Evolutionary conservation across 2,329 filamentous ascomycete species (phyloP).

Genomic region (Aspergillus clavatus): DNA sequence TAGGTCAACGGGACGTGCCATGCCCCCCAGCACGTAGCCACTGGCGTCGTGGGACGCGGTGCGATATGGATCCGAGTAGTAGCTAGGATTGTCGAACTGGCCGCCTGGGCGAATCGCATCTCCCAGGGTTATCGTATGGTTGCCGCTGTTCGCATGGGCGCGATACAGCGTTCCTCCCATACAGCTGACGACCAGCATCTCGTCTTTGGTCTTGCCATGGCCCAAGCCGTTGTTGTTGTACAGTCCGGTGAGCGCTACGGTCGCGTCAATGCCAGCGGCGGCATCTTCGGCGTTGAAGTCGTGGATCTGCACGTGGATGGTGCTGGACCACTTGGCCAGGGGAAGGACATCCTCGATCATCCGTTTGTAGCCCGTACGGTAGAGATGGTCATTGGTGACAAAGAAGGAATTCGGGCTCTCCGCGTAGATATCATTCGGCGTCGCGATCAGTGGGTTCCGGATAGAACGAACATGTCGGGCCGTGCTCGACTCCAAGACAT

Average conservation of each 20-base stretch:
- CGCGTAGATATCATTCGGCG: constrained; percentile 57
- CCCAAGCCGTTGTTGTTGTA: constrained; percentile 56
- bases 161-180: constrained; percentile 47
- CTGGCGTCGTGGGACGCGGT: constrained; percentile 45
- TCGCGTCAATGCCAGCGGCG: constrained; percentile 38
- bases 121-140: constrained; percentile 37
- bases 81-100: constrained; percentile 55
- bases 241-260: constrained; percentile 43
- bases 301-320: constrained; percentile 43
- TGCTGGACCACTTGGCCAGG: constrained; percentile 46
- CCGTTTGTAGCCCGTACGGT: constrained; percentile 47
- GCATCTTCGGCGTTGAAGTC: constrained; percentile 21
- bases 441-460: constrained; percentile 49
- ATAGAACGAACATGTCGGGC: constrained; percentile 51
- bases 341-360: constrained; percentile 45
- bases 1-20: constrained; percentile 42
- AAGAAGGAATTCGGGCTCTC: constrained; percentile 47
- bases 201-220: constrained; percentile 39
- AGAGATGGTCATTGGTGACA: constrained; percentile 57
- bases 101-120: constrained; percentile 45
- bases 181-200: constrained; percentile 38
- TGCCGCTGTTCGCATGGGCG: constrained; percentile 17
- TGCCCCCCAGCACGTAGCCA: constrained; percentile 50
- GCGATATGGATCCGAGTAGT: constrained; percentile 52
- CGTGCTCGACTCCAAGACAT: constrained; percentile 42